These are phyloP conservation scores for Ophiostoma piceae DNA, from an alignment of 2,329 filamentous ascomycete species.

Conservation along the genomic window DNA sequence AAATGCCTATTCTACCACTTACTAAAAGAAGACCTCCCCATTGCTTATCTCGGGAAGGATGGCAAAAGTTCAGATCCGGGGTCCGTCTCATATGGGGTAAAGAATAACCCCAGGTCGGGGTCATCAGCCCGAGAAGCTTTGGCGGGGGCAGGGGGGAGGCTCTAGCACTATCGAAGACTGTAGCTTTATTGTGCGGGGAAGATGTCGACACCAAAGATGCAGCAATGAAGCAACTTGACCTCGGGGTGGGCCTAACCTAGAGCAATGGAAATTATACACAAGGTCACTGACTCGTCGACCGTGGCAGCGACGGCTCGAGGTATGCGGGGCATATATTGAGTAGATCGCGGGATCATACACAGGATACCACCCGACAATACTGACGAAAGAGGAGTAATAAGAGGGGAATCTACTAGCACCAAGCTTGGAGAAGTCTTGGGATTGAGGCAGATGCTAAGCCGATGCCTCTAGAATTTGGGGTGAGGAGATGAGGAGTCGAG, in stretches of 20 bases:
- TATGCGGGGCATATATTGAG: background rate
- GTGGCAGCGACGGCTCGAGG: background rate
- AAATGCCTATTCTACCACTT: no score
- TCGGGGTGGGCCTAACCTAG: no score
- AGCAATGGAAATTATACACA: background rate
- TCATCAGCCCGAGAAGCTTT: background rate
- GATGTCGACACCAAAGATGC: background rate
- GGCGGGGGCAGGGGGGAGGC: background rate
- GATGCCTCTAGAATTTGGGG: background rate
- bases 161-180: background rate
- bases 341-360: background rate
- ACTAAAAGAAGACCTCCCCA: no score
- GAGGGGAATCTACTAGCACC: background rate
- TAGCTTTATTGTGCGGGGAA: background rate
- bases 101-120: background rate
- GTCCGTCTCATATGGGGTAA: background rate
- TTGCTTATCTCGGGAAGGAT: background rate
- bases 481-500: background rate
- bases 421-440: slow-evolving; percentile 4
- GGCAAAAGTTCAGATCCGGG: background rate
- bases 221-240: background rate
- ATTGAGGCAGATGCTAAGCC: background rate
- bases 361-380: background rate
- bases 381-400: background rate
- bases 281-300: background rate